These are phyloP conservation scores for Excoecaria cochinchinensis DNA, from an alignment of 345 rosid genomes.

Conservation along the genomic window DNA sequence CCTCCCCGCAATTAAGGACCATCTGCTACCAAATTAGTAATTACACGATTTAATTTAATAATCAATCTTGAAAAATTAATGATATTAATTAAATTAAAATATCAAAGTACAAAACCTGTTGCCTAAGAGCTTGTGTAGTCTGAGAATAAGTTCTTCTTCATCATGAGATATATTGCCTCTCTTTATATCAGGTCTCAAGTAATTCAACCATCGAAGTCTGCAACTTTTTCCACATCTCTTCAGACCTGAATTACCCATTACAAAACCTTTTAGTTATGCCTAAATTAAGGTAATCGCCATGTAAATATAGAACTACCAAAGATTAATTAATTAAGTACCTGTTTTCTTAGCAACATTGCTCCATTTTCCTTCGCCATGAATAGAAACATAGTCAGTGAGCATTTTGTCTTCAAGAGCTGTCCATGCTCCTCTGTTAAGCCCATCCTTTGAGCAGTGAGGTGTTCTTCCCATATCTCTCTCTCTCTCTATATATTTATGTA, in stretches of 20 bases:
- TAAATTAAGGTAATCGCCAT: too few species aligned
- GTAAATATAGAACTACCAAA: too few species aligned
- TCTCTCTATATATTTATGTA: too few species aligned
- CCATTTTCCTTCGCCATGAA: slow-evolving; percentile 40
- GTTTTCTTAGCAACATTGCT: slow-evolving; percentile 24
- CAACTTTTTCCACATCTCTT: slow-evolving; percentile 41
- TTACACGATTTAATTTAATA: background rate
- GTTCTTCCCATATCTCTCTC: slow-evolving; percentile 26
- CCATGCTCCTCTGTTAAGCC: slow-evolving; percentile 41
- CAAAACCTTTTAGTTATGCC: too few species aligned
- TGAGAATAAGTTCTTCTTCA: slow-evolving; percentile 40
- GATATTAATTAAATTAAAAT: background rate
- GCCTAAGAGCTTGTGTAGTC: slow-evolving; percentile 42
- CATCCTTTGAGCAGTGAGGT: slow-evolving; percentile 26
- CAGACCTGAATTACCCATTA: slow-evolving; percentile 18
- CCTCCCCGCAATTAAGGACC: slow-evolving; percentile 49
- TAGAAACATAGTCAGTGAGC: slow-evolving; percentile 29
- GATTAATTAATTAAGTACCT: slow-evolving; percentile 10
- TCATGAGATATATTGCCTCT: slow-evolving; percentile 33
- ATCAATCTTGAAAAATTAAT: too few species aligned
- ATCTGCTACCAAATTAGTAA: slow-evolving; percentile 14
- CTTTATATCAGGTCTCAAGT: slow-evolving; percentile 35
- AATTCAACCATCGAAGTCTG: slow-evolving; percentile 37
- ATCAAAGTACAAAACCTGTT: slow-evolving; percentile 26
- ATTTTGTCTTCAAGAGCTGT: slow-evolving; percentile 28